Evolutionary conservation across 306 rosid species (phyloP).

Genomic region (Cucumis melo): DNA sequence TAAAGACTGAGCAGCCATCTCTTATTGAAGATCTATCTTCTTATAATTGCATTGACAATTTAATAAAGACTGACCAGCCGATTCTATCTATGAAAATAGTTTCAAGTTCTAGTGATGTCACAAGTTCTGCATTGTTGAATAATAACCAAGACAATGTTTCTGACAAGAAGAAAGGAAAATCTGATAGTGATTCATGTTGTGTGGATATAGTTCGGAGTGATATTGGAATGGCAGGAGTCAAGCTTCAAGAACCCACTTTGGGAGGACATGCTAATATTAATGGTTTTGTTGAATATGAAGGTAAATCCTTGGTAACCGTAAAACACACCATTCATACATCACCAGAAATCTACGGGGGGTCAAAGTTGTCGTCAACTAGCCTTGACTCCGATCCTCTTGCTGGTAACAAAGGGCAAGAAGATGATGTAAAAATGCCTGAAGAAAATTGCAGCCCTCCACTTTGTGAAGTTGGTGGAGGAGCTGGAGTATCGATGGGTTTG

Average conservation of each 20-base stretch:
- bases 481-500: conserved; percentile 32
- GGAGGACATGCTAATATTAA: conserved; percentile 13
- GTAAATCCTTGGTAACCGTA: conserved; percentile 17
- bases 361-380: conserved; percentile 32
- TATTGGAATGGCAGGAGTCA: conserved; percentile 16
- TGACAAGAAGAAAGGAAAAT: conserved; percentile 32
- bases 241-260: conserved; percentile 24
- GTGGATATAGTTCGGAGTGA: conserved; percentile 20
- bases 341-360: conserved; percentile 31
- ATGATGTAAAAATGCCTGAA: conserved; percentile 13
- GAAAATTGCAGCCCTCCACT: conserved; percentile 25
- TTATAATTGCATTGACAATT: conserved; percentile 20
- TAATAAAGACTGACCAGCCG: conserved; percentile 24
- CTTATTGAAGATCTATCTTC: conserved; percentile 33
- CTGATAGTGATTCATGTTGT: conserved; percentile 23
- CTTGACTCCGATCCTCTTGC: conserved; percentile 12
- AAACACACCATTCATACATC: conserved; percentile 15
- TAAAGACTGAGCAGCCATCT: conserved; percentile 32
- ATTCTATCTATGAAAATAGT: conserved; percentile 34
- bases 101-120: conserved; percentile 31
- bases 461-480: conserved; percentile 22
- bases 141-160: conserved; percentile 16
- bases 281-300: conserved; percentile 24
- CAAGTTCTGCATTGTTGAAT: conserved; percentile 34
- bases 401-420: conserved; percentile 22